Base-by-base conservation (phyloP, 345 rosid genomes). In the Hevea brasiliensis region DNA sequence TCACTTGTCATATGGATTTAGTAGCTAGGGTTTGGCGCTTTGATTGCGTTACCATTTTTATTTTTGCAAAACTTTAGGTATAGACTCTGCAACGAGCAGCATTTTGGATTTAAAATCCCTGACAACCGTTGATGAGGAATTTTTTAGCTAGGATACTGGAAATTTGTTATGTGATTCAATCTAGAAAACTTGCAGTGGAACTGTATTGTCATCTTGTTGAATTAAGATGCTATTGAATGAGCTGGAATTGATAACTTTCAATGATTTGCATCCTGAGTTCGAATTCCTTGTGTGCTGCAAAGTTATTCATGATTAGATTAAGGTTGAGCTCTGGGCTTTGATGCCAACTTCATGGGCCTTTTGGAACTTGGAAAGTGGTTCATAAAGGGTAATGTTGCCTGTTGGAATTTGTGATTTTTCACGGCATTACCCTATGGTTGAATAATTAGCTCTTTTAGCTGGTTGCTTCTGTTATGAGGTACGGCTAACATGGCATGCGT, bases 11-110 rank as follows among this genome's bases (percentile, higher is more conserved):
- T 7, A 26, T 42, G 32, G 45, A 13, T 24, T 40, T 35, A 37
- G 13, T 50, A 40, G 53, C 54, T 61, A 54, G 62, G 57, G 76
- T 77, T 66, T 58, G 32, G 45, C 35, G 29, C 27, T 50, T 13
- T n/a, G 27, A 7, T 55, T 23, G 8, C 18, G 55, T 55, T 23
- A 9, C n/a, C 6, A n/a, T 8, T 9, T 55, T 55, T 6, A 18
- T 18, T 18, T 54, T n/a, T 27, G 27, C 37, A 6, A 27, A 14
- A 27, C 15, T 58, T 27, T 26, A 26, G 10, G 64, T 32, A 3
- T 60, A 15, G n/a, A 14, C 2, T 60, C 27, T 60, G 64, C 20
- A 5, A 50, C 55, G 37, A 4, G 37, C 37, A 0, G n/a, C 2
- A 2, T 55, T 21, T 21, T 10, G 29, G 4, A 1, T 23, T 55